Base-by-base conservation (phyloP, 2,329 filamentous ascomycete species). In the Neonectria punicea region DNA sequence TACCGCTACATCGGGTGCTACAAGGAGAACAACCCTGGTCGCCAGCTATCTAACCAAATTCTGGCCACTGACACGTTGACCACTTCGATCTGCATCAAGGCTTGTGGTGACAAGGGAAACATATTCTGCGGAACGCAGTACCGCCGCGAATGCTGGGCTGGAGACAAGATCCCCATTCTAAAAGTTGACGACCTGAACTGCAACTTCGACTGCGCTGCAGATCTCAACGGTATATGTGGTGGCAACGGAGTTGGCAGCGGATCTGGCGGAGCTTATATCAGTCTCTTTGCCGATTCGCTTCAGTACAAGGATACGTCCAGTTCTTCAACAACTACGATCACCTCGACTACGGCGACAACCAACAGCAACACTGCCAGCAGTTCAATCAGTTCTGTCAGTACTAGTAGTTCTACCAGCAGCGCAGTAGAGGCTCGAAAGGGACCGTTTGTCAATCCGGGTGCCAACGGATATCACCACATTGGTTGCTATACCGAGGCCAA, bases 1-100 rank as follows among this genome's bases (percentile, higher is more conserved):
- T 88, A 85, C 68, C 80, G 81, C 11, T 89, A 89, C 61, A 69
- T 81, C 1, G 86, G 86, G 4, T 89, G 87, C 74, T 88, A 79
- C 76, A 81, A 81, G 53, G 87, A 89, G 68, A 86, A 86, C 64
- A 87, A 86, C 49, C 86, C 86, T 0, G 81, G 80, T 13, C 81
- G 86, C 11, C 86, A 88, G 69, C 78, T 89, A 1, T 71, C 80
- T 2, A 76, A 66, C 3, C 79, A 82, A 66, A 63, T 85, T 0
- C 82, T 83, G 44, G 75, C 77, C n/a, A 74, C 77, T n/a, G 64
- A 74, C 10, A 75, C 73, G 14, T 84, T 80, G 74, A 83, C 83
- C 3, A 83, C 80, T 25, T 76, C 77, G 25, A 75, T 77, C 67
- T 87, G 85, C 55, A 84, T 87, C 43, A 74, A 74, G 0, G 75